Evolutionary conservation across 164 flowering plant species (phyloP).

Genomic region (Macadamia tetraphylla): DNA sequence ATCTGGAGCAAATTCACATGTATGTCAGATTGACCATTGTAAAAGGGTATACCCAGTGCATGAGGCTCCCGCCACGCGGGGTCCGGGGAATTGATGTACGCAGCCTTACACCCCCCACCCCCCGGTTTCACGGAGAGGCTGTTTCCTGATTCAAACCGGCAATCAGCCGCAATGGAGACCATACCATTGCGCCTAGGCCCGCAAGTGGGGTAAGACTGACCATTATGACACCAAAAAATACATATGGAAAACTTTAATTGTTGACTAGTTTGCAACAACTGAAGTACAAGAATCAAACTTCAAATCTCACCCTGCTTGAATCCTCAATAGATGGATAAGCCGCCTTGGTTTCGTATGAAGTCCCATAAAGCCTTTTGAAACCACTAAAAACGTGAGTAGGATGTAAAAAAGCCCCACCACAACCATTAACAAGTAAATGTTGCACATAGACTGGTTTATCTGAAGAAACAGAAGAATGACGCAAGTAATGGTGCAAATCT

Average conservation of each 20-base stretch:
- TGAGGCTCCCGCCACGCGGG: no score
- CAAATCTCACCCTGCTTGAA: slow-evolving; percentile 58
- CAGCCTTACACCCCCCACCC: no score
- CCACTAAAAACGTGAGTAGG: slow-evolving; percentile 73
- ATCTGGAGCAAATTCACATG: slow-evolving; percentile 49
- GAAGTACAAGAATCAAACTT: not conserved
- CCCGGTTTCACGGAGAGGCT: no score
- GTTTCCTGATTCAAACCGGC: no score
- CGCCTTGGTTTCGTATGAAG: slow-evolving; percentile 51
- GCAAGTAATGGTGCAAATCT: slow-evolving; percentile 84
- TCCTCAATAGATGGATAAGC: slow-evolving; percentile 81
- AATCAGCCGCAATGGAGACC: no score
- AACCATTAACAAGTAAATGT: slow-evolving; percentile 76
- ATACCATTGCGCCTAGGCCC: no score
- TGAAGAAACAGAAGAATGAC: slow-evolving; percentile 60
- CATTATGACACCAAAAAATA: not conserved
- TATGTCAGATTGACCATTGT: not conserved
- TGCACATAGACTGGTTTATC: slow-evolving; percentile 60
- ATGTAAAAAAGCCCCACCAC: slow-evolving; percentile 86
- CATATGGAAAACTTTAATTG: not conserved
- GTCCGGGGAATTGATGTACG: no score
- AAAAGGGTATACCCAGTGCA: no score
- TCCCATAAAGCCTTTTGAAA: slow-evolving; percentile 44
- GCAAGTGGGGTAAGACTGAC: not conserved
- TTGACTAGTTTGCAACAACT: not conserved